Evolutionary conservation across 345 rosid species (phyloP), one percentile per base, ranked within the genome.

Genomic region (Populus tremula): DNA sequence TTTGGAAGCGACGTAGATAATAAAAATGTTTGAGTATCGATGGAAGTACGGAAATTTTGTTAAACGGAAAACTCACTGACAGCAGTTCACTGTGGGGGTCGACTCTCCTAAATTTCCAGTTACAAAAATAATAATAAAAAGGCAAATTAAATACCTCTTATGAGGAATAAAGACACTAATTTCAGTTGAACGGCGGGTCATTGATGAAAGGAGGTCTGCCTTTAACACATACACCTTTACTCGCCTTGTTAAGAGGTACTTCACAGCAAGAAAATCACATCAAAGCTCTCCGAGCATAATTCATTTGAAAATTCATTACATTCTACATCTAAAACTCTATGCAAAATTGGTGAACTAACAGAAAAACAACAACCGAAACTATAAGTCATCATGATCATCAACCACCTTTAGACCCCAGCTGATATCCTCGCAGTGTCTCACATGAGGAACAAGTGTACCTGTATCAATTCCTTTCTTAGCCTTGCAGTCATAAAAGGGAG

Each of bases 341-440:
- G 29, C 74, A 56, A 73, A 73, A 74, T 33, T 68, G 69, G 31
- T 20, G 11, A 21, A 33, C 74, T 23, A 54, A 25, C 20, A n/a
- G 27, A 43, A 38, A 56, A 61, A 31, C 5, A 54, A 56, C 29
- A 23, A 5, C 25, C 33, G 72, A 33, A 23, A 21, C 78, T 77
- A 77, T 16, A 74, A 62, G 18, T 70, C 76, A 65, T 69, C 69
- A 27, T 74, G 63, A 43, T 72, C 61, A 45, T 82, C 81, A 10
- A 82, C 81, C 39, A 82, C 81, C 70, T 82, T 82, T 7, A 82
- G 54, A 5, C 84, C 84, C 84, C 84, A 82, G 76, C 81, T 82
- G 71, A 82, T 74, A 67, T 82, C 84, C 73, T 82, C 84, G 25
- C 81, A 82, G 69, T 82, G 81, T 59, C 69, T 82, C 72, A 82